These are phyloP conservation scores for Aaosphaeria arxii DNA, from an alignment of 2,329 filamentous ascomycete species.

Conservation along the genomic window DNA sequence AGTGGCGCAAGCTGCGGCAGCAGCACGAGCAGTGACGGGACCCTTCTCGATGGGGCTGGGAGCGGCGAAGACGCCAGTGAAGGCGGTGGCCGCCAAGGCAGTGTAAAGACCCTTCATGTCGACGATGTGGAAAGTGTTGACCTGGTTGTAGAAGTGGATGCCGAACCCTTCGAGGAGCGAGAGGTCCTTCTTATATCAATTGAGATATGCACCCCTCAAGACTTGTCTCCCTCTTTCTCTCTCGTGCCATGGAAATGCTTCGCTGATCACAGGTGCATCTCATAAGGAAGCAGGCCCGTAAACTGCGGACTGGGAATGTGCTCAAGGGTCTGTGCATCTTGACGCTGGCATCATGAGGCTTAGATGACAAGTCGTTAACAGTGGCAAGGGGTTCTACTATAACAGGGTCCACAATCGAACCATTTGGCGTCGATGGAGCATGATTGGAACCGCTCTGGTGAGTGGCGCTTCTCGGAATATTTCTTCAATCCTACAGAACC, in stretches of 20 bases:
- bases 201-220: background rate
- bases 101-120: constrained; percentile 36
- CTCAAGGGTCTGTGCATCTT: constrained; percentile 24
- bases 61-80: constrained; percentile 31
- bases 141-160: constrained; percentile 17
- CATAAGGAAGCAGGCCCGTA: constrained; percentile 38
- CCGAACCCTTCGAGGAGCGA: constrained; percentile 5
- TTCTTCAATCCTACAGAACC: background rate
- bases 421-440: constrained; percentile 11
- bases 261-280: constrained; percentile 9
- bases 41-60: constrained; percentile 31
- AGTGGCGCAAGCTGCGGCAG: constrained; percentile 29
- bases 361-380: constrained; percentile 24
- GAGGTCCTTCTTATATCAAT: constrained; percentile 28
- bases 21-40: constrained; percentile 30
- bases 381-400: constrained; percentile 18
- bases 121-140: constrained; percentile 13
- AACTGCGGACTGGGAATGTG: constrained; percentile 24
- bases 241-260: constrained; percentile 4
- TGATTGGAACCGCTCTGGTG: constrained; percentile 11
- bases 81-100: constrained; percentile 32
- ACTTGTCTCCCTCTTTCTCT: constrained; percentile 2
- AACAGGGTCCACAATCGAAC: constrained; percentile 18
- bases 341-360: constrained; percentile 26
- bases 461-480: constrained; percentile 14